Conservation (phyloP, 257 asterid species). For the Eucommia ulmoides region DNA sequence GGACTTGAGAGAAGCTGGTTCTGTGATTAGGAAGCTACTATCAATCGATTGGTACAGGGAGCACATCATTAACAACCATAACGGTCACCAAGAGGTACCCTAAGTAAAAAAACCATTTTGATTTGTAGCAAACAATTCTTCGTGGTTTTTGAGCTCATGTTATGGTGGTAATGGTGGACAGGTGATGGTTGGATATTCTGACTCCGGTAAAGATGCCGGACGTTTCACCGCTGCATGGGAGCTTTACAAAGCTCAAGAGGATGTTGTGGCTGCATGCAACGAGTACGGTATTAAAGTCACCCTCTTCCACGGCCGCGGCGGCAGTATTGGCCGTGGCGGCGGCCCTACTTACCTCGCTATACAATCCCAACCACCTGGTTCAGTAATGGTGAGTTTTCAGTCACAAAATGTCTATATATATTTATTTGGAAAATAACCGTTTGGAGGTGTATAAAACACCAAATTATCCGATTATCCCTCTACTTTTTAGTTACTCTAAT, state of each 20-base stretch:
- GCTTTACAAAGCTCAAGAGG: slow-evolving; percentile 97
- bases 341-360: slow-evolving; percentile 94
- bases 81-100: slow-evolving; percentile 91
- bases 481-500: no score
- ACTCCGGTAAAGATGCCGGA: slow-evolving; percentile 98
- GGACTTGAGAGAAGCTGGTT: slow-evolving; percentile 93
- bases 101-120: neutral
- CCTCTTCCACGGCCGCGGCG: slow-evolving; percentile 98
- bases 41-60: slow-evolving; percentile 84
- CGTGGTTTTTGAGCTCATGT: slow-evolving; percentile 13
- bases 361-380: slow-evolving; percentile 98
- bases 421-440: no score
- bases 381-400: slow-evolving; percentile 66
- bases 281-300: slow-evolving; percentile 81
- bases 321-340: slow-evolving; percentile 98
- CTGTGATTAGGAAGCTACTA: slow-evolving; percentile 67
- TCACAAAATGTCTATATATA: no score
- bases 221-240: slow-evolving; percentile 98
- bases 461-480: no score
- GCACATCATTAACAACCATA: slow-evolving; percentile 70
- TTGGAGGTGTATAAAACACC: no score
- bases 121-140: neutral
- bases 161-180: slow-evolving; percentile 23
- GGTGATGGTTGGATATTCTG: slow-evolving; percentile 99
- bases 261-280: slow-evolving; percentile 86